A percentile compares a stretch with the other conserved stretches of the same genome.
Evolutionary conservation across 2,329 filamentous ascomycete genomes (phyloP).

Genomic region (Sordariomycetes sp.): DNA sequence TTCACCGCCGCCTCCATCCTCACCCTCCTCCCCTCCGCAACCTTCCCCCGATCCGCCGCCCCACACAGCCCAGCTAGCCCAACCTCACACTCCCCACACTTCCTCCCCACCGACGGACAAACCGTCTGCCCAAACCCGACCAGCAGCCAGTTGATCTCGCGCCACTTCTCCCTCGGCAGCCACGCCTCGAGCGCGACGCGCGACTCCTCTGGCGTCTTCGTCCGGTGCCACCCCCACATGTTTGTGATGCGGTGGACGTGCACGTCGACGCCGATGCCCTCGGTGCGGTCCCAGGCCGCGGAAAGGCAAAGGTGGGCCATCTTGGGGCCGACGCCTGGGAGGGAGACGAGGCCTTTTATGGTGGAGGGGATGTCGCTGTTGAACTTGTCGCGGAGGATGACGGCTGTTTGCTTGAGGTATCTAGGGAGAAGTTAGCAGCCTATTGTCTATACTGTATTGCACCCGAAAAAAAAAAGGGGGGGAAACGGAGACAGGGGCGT

Average conservation of each 20-base stretch:
- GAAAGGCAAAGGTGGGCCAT: constrained; percentile 87
- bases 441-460: background rate
- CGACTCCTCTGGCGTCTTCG: constrained; percentile 71
- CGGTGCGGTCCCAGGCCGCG: constrained; percentile 48
- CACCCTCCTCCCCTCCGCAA: constrained; percentile 38
- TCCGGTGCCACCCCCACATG: constrained; percentile 83
- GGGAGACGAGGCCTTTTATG: constrained; percentile 57
- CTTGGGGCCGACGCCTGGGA: constrained; percentile 86
- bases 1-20: constrained; percentile 10
- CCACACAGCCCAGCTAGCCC: constrained; percentile 65
- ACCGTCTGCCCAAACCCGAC: constrained; percentile 82
- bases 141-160: constrained; percentile 81
- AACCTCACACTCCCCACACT: constrained; percentile 77
- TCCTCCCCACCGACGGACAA: constrained; percentile 65
- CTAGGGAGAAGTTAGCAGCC: constrained; percentile 12
- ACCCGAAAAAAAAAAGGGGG: background rate
- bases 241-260: constrained; percentile 94
- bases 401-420: constrained; percentile 60
- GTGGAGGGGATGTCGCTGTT: constrained; percentile 68
- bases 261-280: constrained; percentile 85
- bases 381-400: constrained; percentile 58
- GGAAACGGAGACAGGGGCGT: constrained; percentile 15
- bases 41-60: constrained; percentile 53
- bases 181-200: constrained; percentile 62
- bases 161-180: constrained; percentile 77